These are phyloP conservation scores for Casuarina cunninghamiana DNA, from an alignment of 306 rosid species.

Conservation along the genomic window DNA sequence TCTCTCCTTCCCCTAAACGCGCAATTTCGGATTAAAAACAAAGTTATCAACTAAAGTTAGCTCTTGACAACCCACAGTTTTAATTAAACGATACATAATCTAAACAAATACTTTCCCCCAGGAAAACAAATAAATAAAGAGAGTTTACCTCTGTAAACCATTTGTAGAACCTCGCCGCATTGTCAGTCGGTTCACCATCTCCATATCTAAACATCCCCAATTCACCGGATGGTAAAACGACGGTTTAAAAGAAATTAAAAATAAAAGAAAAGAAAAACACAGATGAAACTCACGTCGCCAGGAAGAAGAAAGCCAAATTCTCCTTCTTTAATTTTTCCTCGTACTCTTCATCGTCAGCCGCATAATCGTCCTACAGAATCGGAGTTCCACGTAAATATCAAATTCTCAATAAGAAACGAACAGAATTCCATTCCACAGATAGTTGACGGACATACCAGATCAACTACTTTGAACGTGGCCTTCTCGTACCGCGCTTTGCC, in stretches of 20 bases:
- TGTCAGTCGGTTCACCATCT: slow-evolving; percentile 99
- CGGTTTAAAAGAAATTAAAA: background rate
- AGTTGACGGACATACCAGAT: slow-evolving; percentile 56
- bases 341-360: slow-evolving; percentile 71
- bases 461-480: slow-evolving; percentile 72
- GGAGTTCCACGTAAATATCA: slow-evolving; percentile 18
- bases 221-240: slow-evolving; percentile 15
- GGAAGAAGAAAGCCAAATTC: slow-evolving; percentile 61
- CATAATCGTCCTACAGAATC: slow-evolving; percentile 76
- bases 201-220: slow-evolving; percentile 73
- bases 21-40: slow-evolving; percentile 14
- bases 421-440: background rate
- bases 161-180: slow-evolving; percentile 90
- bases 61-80: background rate
- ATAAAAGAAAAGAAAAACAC: background rate
- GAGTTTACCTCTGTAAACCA: slow-evolving; percentile 84
- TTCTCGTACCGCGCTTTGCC: slow-evolving; percentile 85
- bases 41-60: background rate
- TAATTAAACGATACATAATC: background rate
- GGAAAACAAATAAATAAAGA: background rate
- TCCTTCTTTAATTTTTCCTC: slow-evolving; percentile 79
- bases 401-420: slow-evolving; percentile 10
- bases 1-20: slow-evolving; percentile 70
- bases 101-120: background rate
- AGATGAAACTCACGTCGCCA: slow-evolving; percentile 81